These are phyloP conservation scores for Eutrema salsugineum DNA, from an alignment of 441 rosid genomes.

Conservation along the genomic window DNA sequence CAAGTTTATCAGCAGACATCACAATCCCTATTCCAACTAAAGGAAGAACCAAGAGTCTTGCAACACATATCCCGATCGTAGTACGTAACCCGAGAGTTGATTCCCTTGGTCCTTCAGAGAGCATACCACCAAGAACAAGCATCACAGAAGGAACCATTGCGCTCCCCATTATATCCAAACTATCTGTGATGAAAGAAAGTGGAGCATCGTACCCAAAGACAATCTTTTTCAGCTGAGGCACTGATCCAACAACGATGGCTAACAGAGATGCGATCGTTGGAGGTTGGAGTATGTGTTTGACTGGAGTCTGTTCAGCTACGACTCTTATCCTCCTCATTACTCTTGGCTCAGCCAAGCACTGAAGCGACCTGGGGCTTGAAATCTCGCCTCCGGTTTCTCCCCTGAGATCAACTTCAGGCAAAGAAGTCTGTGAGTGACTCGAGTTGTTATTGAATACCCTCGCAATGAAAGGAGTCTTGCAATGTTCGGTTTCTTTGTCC, in stretches of 20 bases:
- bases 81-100: slow-evolving; percentile 79
- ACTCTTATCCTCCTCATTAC: slow-evolving; percentile 82
- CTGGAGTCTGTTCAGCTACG: slow-evolving; percentile 85
- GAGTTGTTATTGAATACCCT: slow-evolving; percentile 58
- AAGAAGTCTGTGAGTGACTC: slow-evolving; percentile 37
- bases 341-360: slow-evolving; percentile 83
- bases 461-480: slow-evolving; percentile 81
- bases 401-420: slow-evolving; percentile 51
- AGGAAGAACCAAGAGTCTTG: slow-evolving; percentile 89
- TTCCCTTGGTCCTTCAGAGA: slow-evolving; percentile 86
- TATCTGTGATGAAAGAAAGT: slow-evolving; percentile 72
- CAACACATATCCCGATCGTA: slow-evolving; percentile 61
- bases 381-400: slow-evolving; percentile 32
- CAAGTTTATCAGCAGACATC: slow-evolving; percentile 48
- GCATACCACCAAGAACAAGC: slow-evolving; percentile 96
- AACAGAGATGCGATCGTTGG: slow-evolving; percentile 83
- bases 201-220: slow-evolving; percentile 83
- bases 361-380: slow-evolving; percentile 62
- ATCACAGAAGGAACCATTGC: slow-evolving; percentile 96
- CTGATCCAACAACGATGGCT: slow-evolving; percentile 68
- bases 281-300: slow-evolving; percentile 84
- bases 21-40: slow-evolving; percentile 76
- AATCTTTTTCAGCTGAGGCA: slow-evolving; percentile 69
- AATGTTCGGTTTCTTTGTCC: slow-evolving; percentile 84
- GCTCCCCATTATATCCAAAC: slow-evolving; percentile 72